A percentile compares a stretch with the other conserved stretches of the same genome.
Evolutionary conservation across 2,329 filamentous ascomycete species (phyloP).

Genomic region (Colletotrichum aenigma): DNA sequence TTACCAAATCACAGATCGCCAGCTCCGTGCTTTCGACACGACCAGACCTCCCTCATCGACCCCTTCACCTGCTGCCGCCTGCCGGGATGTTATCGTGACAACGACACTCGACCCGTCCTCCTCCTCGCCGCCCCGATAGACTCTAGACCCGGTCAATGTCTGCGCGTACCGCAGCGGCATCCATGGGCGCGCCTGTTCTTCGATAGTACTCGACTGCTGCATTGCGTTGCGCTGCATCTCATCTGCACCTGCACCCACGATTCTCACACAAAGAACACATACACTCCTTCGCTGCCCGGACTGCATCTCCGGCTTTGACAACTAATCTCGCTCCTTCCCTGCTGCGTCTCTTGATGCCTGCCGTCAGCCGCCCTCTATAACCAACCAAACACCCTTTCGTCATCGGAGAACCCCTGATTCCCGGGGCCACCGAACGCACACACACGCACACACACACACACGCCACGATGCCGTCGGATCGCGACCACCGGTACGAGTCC

Average conservation of each 20-base stretch:
- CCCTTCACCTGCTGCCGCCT: not conserved
- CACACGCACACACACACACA: not conserved
- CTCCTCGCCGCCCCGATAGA: not conserved
- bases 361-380: not conserved
- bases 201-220: slow-evolving; percentile 10
- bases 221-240: not conserved
- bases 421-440: not conserved
- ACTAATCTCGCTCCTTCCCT: not conserved
- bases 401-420: not conserved
- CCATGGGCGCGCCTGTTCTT: slow-evolving; percentile 15
- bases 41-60: not conserved
- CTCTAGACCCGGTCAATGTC: slow-evolving; percentile 5
- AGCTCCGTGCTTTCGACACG: not conserved
- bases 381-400: not conserved
- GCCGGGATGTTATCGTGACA: not conserved
- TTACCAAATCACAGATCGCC: not conserved
- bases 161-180: slow-evolving; percentile 4
- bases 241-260: not conserved
- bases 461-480: slow-evolving; percentile 18
- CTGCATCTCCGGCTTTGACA: not conserved
- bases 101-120: not conserved
- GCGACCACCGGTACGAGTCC: slow-evolving; percentile 37
- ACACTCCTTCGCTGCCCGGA: not conserved
- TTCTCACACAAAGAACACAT: not conserved
- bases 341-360: not conserved